Base-by-base conservation (phyloP, 164 flowering plant genomes). In the Piper betle region DNA sequence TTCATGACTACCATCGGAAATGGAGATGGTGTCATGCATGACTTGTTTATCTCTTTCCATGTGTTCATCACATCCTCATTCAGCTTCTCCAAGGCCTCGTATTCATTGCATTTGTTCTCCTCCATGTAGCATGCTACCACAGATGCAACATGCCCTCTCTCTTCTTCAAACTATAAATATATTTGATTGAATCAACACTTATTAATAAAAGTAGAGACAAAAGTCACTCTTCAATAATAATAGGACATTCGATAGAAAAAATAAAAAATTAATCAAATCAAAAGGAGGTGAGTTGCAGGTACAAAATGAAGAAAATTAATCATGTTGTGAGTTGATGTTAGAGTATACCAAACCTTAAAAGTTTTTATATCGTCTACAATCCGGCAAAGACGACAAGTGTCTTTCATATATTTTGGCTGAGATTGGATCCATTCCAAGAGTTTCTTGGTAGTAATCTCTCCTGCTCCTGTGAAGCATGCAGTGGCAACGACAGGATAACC, bases 321-420 rank as follows among this genome's bases (percentile, higher is more conserved):
- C n/a, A n/a, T n/a, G n/a, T n/a, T n/a, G n/a, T n/a, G n/a, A n/a
- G n/a, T n/a, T n/a, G n/a, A n/a, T n/a, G n/a, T n/a, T n/a, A n/a
- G n/a, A n/a, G n/a, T n/a, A n/a, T n/a, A 10, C 8, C 12, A 43
- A 43, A 43, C 50, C 50, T 43, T 43, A 43, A 15, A 8, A 43
- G 12, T 43, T 15, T 43, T 10, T 8, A 43, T 43, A 43, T 43
- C 50, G 58, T 75, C 73, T 65, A 46, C 62, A 39, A 79, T 65
- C 15, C 84, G 65, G 10, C 56, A 37, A 16, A 43, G 8, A 43
- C 50, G 50, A 43, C 12, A 43, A 8, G 50, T 1, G 8, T 10
- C 50, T 43, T 43, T 43, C 12, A 43, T 3, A 15, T 15, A 43
- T 15, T 43, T 43, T 2, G 50, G n/a, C n/a, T n/a, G n/a, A n/a